Percentiles rank a stretch among this genome's conserved stretches.
Evolutionary conservation across 345 rosid species (phyloP).

Genomic region (Gossypium arboreum): DNA sequence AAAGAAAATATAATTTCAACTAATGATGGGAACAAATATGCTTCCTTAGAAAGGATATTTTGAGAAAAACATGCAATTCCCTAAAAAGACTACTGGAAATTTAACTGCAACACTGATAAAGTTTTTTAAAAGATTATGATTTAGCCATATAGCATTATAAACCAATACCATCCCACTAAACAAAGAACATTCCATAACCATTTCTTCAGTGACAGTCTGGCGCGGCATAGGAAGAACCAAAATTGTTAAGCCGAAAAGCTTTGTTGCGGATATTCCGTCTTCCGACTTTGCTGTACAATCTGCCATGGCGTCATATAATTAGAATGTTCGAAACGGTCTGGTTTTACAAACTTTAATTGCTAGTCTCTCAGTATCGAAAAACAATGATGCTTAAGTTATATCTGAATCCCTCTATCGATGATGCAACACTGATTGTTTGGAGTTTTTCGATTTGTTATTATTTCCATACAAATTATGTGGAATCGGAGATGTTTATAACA

Average conservation of each 20-base stretch:
- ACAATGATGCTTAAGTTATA: too few species aligned
- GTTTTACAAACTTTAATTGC: too few species aligned
- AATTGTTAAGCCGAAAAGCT: constrained; percentile 2
- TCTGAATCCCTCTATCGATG: too few species aligned
- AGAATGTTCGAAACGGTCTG: background rate
- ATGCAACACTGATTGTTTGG: too few species aligned
- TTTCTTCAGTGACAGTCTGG: constrained; percentile 1
- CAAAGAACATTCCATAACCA: constrained; percentile 16
- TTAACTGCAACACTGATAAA: too few species aligned
- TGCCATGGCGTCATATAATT: constrained; percentile 18
- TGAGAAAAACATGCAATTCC: too few species aligned
- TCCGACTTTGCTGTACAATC: constrained; percentile 26
- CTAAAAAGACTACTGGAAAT: too few species aligned
- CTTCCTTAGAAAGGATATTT: too few species aligned
- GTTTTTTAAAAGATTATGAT: background rate
- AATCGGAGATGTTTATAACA: background rate
- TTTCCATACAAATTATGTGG: background rate
- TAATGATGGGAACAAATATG: too few species aligned
- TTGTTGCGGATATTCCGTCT: constrained; percentile 17
- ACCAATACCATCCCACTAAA: constrained; percentile 2
- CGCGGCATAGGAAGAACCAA: constrained; percentile 10
- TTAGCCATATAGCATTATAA: constrained; percentile 2
- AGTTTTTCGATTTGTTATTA: too few species aligned
- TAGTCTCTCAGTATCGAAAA: too few species aligned
- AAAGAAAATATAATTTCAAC: too few species aligned